These are phyloP conservation scores for Atkinsonella texensis DNA, from an alignment of 2,329 filamentous ascomycete genomes.

Conservation along the genomic window DNA sequence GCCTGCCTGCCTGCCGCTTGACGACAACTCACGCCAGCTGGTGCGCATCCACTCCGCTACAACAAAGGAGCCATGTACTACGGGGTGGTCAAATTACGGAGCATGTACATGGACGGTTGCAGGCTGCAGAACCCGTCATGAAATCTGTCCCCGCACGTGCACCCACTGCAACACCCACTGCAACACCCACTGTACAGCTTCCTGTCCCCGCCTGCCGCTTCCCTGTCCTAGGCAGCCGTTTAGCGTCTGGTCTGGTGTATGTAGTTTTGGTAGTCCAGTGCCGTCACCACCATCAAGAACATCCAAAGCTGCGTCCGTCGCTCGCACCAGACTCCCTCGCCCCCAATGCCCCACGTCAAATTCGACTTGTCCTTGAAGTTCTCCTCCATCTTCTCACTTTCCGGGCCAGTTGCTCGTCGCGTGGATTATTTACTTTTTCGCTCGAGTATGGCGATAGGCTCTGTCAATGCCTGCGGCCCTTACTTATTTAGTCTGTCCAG, in stretches of 20 bases:
- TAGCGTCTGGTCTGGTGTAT: neutral
- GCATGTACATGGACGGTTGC: too few species aligned
- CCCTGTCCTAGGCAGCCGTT: neutral
- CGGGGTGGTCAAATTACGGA: too few species aligned
- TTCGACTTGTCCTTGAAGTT: neutral
- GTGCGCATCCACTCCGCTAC: too few species aligned
- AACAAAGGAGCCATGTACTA: too few species aligned
- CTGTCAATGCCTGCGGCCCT: slow-evolving; percentile 7
- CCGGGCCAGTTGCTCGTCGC: neutral
- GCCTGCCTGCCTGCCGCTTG: too few species aligned
- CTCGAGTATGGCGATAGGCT: slow-evolving; percentile 13
- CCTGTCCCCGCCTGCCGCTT: neutral
- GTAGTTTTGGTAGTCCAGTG: neutral
- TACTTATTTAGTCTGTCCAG: slow-evolving; percentile 5
- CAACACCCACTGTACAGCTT: too few species aligned
- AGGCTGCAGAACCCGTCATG: too few species aligned
- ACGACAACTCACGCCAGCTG: too few species aligned
- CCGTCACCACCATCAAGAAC: neutral
- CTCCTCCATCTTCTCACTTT: neutral
- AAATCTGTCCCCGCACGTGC: too few species aligned
- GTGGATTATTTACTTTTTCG: neutral
- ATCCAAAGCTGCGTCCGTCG: slow-evolving; percentile 5
- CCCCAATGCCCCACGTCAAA: slow-evolving; percentile 1
- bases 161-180: too few species aligned
- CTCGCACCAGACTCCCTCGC: neutral